A percentile compares a stretch with the other conserved stretches of the same genome.
These are phyloP conservation scores for Mrakia frigida DNA, from an alignment of 768 basidiomycete genomes.

Conservation along the genomic window DNA sequence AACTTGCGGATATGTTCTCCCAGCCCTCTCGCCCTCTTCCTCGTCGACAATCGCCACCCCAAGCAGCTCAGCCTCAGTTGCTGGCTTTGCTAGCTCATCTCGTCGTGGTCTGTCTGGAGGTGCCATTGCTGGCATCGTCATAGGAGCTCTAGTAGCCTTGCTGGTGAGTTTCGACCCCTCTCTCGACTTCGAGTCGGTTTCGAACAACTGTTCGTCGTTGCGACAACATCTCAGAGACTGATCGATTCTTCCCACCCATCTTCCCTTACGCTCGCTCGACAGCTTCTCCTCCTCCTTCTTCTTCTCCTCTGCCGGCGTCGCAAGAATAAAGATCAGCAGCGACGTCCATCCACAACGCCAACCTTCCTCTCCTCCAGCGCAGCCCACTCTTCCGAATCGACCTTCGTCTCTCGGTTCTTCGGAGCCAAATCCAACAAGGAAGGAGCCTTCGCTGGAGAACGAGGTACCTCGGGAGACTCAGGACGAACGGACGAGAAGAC, in stretches of 20 bases:
- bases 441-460: not conserved
- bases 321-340: not conserved
- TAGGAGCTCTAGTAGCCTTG: not conserved
- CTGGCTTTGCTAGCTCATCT: not conserved
- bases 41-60: conserved; percentile 34
- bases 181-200: not conserved
- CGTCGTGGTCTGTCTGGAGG: not conserved
- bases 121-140: conserved; percentile 11
- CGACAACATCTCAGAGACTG: not conserved
- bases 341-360: not conserved
- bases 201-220: not conserved
- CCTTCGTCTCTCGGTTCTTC: conserved; percentile 3
- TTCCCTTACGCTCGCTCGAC: not conserved
- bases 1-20: not conserved
- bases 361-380: not conserved
- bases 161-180: not conserved
- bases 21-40: conserved; percentile 35
- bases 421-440: not conserved
- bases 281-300: conserved; percentile 3
- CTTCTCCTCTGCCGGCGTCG: not conserved
- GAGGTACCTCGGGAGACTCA: not conserved
- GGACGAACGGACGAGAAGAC: not conserved
- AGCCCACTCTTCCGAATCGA: conserved; percentile 1
- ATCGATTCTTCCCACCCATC: not conserved
- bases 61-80: not conserved